Evolutionary conservation across 1,139 yeast genomes (phyloP).

Genomic region (Blastobotrys illinoisensis): DNA sequence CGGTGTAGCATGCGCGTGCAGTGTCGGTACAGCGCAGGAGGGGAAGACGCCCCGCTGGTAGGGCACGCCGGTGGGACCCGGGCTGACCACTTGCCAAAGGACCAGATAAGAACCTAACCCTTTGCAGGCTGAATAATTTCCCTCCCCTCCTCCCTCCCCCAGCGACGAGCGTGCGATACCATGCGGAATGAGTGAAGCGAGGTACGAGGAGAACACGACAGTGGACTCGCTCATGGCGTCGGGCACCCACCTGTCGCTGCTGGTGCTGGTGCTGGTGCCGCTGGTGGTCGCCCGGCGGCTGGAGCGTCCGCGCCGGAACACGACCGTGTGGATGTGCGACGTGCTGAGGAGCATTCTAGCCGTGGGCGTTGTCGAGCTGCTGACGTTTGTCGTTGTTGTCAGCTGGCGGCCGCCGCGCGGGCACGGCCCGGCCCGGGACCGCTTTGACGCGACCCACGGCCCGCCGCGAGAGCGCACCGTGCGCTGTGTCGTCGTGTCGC

Average conservation of each 20-base stretch:
- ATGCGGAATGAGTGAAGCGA: background rate
- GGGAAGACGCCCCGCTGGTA: background rate
- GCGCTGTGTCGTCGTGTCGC: background rate
- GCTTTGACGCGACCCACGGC: background rate
- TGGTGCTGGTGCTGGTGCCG: conserved; percentile 12
- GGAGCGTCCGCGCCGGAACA: conserved; percentile 14
- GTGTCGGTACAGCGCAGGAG: background rate
- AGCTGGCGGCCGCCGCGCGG: background rate
- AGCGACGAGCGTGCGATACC: background rate
- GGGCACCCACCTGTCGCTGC: conserved; percentile 1
- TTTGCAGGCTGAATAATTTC: background rate
- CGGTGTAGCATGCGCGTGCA: background rate
- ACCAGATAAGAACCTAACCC: background rate
- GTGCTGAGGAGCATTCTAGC: conserved; percentile 9
- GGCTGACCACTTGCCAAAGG: background rate
- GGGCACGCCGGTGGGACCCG: background rate
- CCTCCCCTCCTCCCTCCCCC: background rate
- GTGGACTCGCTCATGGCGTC: background rate
- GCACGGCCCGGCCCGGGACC: background rate
- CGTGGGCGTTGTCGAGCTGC: conserved; percentile 10
- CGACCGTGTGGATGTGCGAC: conserved; percentile 12
- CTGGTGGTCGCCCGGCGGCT: conserved; percentile 10
- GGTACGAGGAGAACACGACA: background rate
- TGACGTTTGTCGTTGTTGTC: background rate
- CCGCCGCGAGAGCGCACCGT: background rate